A percentile compares a stretch with the other conserved stretches of the same genome.
These are phyloP conservation scores for Penicillium sp. DNA, from an alignment of 2,329 filamentous ascomycete genomes.

Conservation along the genomic window DNA sequence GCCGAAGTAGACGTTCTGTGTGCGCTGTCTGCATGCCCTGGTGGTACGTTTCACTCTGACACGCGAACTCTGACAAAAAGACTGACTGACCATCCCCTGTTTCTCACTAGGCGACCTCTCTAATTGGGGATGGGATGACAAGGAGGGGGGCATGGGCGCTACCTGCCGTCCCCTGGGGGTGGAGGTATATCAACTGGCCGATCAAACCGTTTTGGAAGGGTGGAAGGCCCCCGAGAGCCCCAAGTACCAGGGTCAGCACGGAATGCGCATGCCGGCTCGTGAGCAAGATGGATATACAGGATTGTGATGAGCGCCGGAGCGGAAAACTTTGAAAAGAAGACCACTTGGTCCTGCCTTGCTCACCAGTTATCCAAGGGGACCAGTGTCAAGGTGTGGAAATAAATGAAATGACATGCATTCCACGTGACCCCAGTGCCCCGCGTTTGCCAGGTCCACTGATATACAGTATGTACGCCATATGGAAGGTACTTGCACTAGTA, in stretches of 20 bases:
- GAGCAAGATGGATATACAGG: slow-evolving; percentile 35
- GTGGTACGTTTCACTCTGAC: slow-evolving; percentile 49
- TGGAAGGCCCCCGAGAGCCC: slow-evolving; percentile 68
- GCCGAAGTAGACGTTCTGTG: slow-evolving; percentile 76
- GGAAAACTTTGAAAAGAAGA: too few species aligned
- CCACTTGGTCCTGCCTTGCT: too few species aligned
- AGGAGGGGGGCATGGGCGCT: slow-evolving; percentile 61
- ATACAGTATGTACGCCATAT: neutral
- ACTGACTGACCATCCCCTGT: neutral
- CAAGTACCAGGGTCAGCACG: slow-evolving; percentile 69
- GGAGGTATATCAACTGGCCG: slow-evolving; percentile 68
- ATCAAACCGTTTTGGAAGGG: slow-evolving; percentile 57
- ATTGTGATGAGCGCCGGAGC: slow-evolving; percentile 13
- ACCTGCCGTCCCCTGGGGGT: slow-evolving; percentile 77
- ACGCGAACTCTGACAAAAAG: neutral
- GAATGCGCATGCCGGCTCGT: slow-evolving; percentile 58
- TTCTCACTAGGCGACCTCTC: slow-evolving; percentile 65
- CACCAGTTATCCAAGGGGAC: too few species aligned
- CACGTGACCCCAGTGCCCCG: slow-evolving; percentile 24
- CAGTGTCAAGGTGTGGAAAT: too few species aligned
- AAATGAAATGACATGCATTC: slow-evolving; percentile 10
- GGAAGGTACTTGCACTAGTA: too few species aligned
- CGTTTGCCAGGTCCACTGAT: slow-evolving; percentile 6
- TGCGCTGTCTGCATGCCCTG: slow-evolving; percentile 72
- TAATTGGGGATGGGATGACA: slow-evolving; percentile 76